Percentiles rank a stretch among this genome's conserved stretches.
These are phyloP conservation scores for carrot (Daucus carota) DNA, from an alignment of 129 eudicot genomes.

Conservation along the genomic window DNA sequence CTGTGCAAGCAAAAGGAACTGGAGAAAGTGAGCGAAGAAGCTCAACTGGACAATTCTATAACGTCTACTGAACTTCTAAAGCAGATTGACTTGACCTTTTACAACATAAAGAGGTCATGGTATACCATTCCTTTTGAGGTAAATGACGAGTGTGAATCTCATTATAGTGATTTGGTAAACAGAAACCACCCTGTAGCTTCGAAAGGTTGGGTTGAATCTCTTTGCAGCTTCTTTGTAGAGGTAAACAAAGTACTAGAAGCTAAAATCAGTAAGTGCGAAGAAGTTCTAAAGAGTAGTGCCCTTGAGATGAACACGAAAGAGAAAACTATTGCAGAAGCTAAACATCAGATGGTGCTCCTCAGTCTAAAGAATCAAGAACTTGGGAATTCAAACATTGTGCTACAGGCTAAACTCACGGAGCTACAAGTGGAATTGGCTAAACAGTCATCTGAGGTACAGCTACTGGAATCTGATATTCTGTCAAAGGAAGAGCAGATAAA, in stretches of 20 bases:
- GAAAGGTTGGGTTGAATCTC: slow-evolving; percentile 12
- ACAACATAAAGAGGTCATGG: slow-evolving; percentile 28
- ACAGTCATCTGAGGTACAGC: slow-evolving; percentile 14
- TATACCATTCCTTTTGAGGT: slow-evolving; percentile 7
- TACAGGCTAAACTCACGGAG: slow-evolving; percentile 11
- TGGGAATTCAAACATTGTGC: slow-evolving; percentile 27
- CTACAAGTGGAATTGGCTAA: slow-evolving; percentile 18
- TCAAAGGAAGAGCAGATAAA: slow-evolving; percentile 20
- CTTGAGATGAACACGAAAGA: slow-evolving; percentile 28
- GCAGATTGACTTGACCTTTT: slow-evolving; percentile 23
- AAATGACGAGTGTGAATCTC: slow-evolving; percentile 11
- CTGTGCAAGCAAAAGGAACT: slow-evolving; percentile 52
- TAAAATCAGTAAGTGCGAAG: slow-evolving; percentile 25
- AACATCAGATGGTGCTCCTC: slow-evolving; percentile 33
- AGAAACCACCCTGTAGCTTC: not conserved
- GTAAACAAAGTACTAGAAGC: slow-evolving; percentile 31
- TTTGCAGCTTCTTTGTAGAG: slow-evolving; percentile 18
- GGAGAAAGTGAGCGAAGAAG: slow-evolving; percentile 26
- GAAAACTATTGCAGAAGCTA: slow-evolving; percentile 31
- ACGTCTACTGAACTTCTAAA: slow-evolving; percentile 21
- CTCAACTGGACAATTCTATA: slow-evolving; percentile 5
- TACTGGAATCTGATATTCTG: slow-evolving; percentile 19
- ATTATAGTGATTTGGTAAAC: slow-evolving; percentile 9
- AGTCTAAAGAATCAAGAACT: slow-evolving; percentile 29
- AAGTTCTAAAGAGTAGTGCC: slow-evolving; percentile 11